phyloP scores from a whole-genome alignment of 2,329 filamentous ascomycete genomes.

The Trichoderma atroviride region DNA sequence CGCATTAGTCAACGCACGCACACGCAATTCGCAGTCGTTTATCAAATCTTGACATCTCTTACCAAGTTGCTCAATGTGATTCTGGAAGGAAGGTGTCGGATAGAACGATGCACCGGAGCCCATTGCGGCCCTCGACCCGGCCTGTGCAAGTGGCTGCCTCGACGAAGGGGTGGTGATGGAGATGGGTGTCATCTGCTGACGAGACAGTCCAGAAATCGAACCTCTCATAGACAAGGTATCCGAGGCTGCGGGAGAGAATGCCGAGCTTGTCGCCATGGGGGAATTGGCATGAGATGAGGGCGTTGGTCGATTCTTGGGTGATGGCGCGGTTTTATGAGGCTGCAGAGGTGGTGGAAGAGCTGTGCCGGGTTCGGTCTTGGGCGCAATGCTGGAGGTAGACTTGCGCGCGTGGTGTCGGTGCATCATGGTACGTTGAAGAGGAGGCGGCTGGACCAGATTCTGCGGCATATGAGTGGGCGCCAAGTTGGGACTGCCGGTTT shows the following conservation, averaged over 20 bases:
- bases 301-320: constrained; percentile 76
- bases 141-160: constrained; percentile 43
- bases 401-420: constrained; percentile 77
- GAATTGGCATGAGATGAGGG: constrained; percentile 74
- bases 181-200: constrained; percentile 40
- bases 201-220: constrained; percentile 38
- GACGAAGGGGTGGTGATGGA: constrained; percentile 32
- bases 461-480: constrained; percentile 69
- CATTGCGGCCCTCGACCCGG: constrained; percentile 39
- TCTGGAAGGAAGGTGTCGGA: constrained; percentile 80
- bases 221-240: constrained; percentile 53
- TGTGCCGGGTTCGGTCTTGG: constrained; percentile 65
- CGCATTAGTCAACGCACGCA: not conserved
- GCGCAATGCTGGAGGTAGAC: constrained; percentile 73
- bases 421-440: constrained; percentile 78
- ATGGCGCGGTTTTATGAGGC: constrained; percentile 59
- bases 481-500: constrained; percentile 83
- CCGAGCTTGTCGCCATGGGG: constrained; percentile 53
- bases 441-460: constrained; percentile 71
- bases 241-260: constrained; percentile 46
- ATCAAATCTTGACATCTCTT: constrained; percentile 54
- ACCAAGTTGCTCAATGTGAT: constrained; percentile 94
- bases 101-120: constrained; percentile 65
- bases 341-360: constrained; percentile 51
- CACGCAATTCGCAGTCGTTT: not conserved